Conservation (phyloP, 352 stramenopile species). For the Phytopythium litorale region DNA sequence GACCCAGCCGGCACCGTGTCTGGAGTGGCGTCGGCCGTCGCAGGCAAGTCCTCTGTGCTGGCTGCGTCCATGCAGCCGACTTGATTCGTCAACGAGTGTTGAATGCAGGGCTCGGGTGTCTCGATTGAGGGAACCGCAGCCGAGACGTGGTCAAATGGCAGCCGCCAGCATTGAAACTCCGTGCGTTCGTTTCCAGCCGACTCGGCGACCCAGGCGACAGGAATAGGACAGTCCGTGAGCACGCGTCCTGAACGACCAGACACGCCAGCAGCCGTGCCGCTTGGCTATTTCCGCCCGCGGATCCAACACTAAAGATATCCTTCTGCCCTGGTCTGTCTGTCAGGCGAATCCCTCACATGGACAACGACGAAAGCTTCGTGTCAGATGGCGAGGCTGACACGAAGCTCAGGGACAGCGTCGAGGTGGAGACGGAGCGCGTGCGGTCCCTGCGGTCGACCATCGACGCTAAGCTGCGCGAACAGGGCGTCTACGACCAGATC, state of each 20-base stretch:
- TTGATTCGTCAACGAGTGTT: background rate
- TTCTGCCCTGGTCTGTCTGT: too few species aligned
- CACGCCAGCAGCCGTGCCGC: background rate
- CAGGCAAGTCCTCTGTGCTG: background rate
- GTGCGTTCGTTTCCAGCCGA: background rate
- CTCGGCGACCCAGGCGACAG: background rate
- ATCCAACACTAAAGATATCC: background rate
- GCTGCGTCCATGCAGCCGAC: background rate
- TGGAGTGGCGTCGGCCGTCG: background rate
- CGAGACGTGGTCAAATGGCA: background rate
- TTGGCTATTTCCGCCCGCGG: background rate
- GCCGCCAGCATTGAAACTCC: background rate
- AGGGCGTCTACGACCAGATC: constrained; percentile 77
- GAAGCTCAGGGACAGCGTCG: background rate
- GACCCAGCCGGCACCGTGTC: background rate
- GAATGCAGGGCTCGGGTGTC: background rate
- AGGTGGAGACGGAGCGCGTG: constrained; percentile 25
- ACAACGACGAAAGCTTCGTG: background rate
- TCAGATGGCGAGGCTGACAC: background rate
- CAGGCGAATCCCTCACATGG: background rate
- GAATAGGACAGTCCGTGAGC: background rate
- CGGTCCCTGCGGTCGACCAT: constrained; percentile 55
- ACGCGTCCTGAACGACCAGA: background rate
- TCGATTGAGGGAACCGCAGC: background rate
- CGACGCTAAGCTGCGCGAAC: constrained; percentile 68